Evolutionary conservation across 805 yeast genomes (phyloP).

Genomic region (Candida nemodendra): DNA sequence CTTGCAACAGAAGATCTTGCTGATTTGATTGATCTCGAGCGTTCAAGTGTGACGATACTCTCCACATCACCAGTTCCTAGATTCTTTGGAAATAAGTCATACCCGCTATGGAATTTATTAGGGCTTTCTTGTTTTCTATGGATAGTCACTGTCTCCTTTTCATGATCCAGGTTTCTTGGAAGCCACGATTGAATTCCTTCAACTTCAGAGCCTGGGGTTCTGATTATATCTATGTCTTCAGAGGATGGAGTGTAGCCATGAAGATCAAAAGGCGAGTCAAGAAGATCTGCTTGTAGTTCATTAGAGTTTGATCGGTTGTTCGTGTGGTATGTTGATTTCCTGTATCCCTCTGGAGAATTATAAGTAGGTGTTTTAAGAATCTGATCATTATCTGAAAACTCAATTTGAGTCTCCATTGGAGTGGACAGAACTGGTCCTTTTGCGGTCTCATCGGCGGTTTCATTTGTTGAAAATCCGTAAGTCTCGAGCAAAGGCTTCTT

Average conservation of each 20-base stretch:
- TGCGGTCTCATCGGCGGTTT: neutral
- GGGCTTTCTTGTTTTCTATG: slow-evolving; percentile 9
- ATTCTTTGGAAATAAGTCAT: slow-evolving; percentile 69
- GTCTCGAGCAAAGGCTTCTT: slow-evolving; percentile 19
- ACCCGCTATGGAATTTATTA: slow-evolving; percentile 41
- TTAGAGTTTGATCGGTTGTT: neutral
- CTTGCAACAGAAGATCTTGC: slow-evolving; percentile 16
- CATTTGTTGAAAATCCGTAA: slow-evolving; percentile 21
- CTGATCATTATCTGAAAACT: slow-evolving; percentile 4
- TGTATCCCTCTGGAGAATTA: slow-evolving; percentile 12
- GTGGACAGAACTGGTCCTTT: slow-evolving; percentile 14
- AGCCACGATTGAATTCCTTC: neutral
- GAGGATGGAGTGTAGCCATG: slow-evolving; percentile 19
- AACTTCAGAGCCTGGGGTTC: neutral
- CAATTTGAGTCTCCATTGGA: slow-evolving; percentile 9
- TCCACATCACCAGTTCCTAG: slow-evolving; percentile 68
- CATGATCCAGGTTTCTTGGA: slow-evolving; percentile 3
- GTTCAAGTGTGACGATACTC: slow-evolving; percentile 68
- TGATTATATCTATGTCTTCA: slow-evolving; percentile 10
- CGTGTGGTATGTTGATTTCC: slow-evolving; percentile 14
- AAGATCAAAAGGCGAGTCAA: slow-evolving; percentile 14
- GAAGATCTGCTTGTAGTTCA: slow-evolving; percentile 6
- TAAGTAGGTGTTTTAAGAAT: slow-evolving; percentile 13
- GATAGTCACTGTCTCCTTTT: neutral
- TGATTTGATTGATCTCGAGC: slow-evolving; percentile 60